A percentile compares a stretch with the other conserved stretches of the same genome.
These are phyloP conservation scores for Cicer cuneatum DNA, from an alignment of 306 rosid species.

Conservation along the genomic window DNA sequence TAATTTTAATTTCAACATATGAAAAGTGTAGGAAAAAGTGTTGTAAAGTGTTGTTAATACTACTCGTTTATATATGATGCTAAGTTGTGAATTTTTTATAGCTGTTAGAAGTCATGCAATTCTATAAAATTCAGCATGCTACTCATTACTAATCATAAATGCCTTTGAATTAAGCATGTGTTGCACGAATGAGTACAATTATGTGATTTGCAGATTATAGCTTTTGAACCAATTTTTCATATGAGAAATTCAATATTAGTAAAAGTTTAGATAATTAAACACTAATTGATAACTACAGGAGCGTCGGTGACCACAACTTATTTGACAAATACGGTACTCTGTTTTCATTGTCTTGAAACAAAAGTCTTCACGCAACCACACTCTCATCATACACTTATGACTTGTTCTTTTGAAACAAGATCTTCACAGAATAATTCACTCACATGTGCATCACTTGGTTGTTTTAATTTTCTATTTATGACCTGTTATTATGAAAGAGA, in stretches of 20 bases:
- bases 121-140: neutral
- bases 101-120: neutral
- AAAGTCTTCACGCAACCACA: neutral
- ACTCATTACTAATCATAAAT: conserved; percentile 7
- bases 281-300: neutral
- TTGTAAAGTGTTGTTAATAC: neutral
- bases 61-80: neutral
- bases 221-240: neutral
- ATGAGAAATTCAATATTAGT: neutral
- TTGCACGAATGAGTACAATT: neutral
- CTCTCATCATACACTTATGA: neutral
- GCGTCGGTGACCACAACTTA: neutral
- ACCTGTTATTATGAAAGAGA: neutral
- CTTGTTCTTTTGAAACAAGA: neutral
- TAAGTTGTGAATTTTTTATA: neutral
- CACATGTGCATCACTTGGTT: neutral
- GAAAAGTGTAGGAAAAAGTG: neutral
- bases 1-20: neutral
- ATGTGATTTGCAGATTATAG: neutral
- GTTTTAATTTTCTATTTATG: neutral
- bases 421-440: neutral
- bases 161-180: conserved; percentile 13
- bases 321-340: neutral
- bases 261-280: neutral
- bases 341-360: conserved; percentile 20